Evolutionary conservation across 345 rosid genomes (phyloP).

Genomic region (Eutrema heterophyllum): DNA sequence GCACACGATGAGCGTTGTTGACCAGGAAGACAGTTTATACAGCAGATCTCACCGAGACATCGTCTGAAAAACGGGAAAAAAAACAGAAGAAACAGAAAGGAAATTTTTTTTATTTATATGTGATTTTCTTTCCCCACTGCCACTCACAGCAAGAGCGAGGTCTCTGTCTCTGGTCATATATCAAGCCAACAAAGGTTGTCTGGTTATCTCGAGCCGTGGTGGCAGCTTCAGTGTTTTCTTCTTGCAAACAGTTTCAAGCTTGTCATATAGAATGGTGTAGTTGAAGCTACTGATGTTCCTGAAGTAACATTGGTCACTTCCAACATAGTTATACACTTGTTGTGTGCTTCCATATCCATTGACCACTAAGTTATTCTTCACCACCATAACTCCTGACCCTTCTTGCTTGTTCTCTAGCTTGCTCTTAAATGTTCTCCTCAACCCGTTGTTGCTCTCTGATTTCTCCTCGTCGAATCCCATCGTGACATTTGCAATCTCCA

Average conservation of each 20-base stretch:
- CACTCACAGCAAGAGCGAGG: neutral
- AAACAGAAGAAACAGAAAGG: neutral
- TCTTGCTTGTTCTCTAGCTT: conserved; percentile 52
- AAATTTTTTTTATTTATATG: neutral
- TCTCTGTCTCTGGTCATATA: neutral
- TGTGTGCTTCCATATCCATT: conserved; percentile 47
- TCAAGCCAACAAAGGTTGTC: conserved; percentile 8
- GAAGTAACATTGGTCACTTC: conserved; percentile 53
- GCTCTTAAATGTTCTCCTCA: conserved; percentile 18
- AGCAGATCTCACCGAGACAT: neutral
- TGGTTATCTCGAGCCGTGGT: neutral
- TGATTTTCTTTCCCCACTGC: neutral
- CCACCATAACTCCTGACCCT: conserved; percentile 44
- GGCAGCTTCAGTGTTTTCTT: conserved; percentile 18
- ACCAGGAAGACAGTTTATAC: neutral
- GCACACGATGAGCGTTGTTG: neutral
- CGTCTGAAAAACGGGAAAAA: neutral
- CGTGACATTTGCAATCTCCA: conserved; percentile 37
- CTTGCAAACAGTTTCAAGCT: conserved; percentile 33
- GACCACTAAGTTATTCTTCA: conserved; percentile 44
- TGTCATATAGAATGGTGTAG: conserved; percentile 52
- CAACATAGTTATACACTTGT: conserved; percentile 50
- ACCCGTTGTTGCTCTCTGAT: conserved; percentile 18
- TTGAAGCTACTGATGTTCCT: conserved; percentile 75
- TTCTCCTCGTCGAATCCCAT: conserved; percentile 60